Evolutionary conservation across 1,139 yeast species (phyloP), one percentile per base, ranked within the genome.

Genomic region (Lodderomyces theae): DNA sequence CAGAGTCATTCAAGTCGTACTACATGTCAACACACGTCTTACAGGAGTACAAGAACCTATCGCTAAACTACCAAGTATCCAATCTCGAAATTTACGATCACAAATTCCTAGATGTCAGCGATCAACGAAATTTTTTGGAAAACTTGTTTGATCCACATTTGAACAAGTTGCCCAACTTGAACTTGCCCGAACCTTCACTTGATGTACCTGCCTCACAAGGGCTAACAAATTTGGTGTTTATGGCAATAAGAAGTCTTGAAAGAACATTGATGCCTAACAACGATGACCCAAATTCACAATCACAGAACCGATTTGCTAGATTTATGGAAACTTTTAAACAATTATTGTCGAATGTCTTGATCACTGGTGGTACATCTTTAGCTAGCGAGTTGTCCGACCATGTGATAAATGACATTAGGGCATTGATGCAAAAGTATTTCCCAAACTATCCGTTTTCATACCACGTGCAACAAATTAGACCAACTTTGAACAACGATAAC

Each of bases 301-400:
- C 61, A 30, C 56, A 53, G 41, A 54, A 56, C 41, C 57, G 62
- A 36, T 59, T 57, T 50, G 67, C 67, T 16, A 56, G 68, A 37
- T 69, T 70, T 48, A 66, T 65, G 46, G 77, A 72, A 42, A 61
- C 64, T 17, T 66, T 71, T 53, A 67, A 64, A 45, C 64, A 57
- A 30, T 60, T 70, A 39, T 60, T 82, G 39, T 69, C 78, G n/a
- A 82, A 80, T 53, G 74, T 84, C 9, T 73, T 85, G 31, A 68
- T 85, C 40, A 82, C 86, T 4, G 92, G 94, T 25, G 80, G 83
- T 8, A 61, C 80, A 1, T 74, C 88, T 1, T 63, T 77, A 43
- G 66, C 81, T 21, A 73, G 76, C 17, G 87, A 86, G 3, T 64
- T 84, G 44, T 78, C 79, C 37, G 82, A 77, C 48, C 73, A 86